Conservation (phyloP, 805 yeast species). For the Priceomyces fermenticarens region DNA sequence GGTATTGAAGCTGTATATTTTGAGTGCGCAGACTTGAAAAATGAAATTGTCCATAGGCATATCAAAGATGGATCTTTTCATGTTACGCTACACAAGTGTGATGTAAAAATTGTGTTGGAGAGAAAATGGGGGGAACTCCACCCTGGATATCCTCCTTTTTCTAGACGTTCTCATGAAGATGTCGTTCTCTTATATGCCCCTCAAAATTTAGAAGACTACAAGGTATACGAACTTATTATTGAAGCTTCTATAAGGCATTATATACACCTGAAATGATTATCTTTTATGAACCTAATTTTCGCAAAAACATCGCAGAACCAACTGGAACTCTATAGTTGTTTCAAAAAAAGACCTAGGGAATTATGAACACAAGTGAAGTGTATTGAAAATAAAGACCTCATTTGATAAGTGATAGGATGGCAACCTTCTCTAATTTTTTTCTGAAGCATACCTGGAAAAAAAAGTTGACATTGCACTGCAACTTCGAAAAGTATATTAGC, state of each 20-base stretch:
- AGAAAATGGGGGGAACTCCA: slow-evolving; percentile 6
- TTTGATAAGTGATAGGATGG: too few species aligned
- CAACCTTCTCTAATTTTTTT: too few species aligned
- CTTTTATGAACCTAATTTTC: too few species aligned
- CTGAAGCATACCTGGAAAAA: too few species aligned
- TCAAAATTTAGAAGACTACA: not conserved
- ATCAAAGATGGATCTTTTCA: slow-evolving; percentile 6
- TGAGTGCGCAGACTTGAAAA: not conserved
- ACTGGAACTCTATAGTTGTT: too few species aligned
- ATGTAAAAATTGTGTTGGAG: slow-evolving; percentile 2
- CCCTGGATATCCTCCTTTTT: not conserved
- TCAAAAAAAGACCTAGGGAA: too few species aligned
- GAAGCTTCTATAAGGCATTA: not conserved
- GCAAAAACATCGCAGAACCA: too few species aligned
- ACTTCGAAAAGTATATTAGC: too few species aligned
- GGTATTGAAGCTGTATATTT: slow-evolving; percentile 1
- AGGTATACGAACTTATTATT: not conserved
- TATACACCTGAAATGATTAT: not conserved
- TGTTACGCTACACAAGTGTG: not conserved
- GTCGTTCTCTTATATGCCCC: not conserved
- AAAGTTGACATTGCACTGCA: too few species aligned
- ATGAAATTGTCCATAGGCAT: slow-evolving; percentile 6
- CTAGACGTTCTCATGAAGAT: not conserved
- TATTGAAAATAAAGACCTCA: too few species aligned
- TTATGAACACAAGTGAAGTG: too few species aligned